phyloP scores from a whole-genome alignment of 371 early-diverging fungal species.

The Mucor ambiguus region DNA sequence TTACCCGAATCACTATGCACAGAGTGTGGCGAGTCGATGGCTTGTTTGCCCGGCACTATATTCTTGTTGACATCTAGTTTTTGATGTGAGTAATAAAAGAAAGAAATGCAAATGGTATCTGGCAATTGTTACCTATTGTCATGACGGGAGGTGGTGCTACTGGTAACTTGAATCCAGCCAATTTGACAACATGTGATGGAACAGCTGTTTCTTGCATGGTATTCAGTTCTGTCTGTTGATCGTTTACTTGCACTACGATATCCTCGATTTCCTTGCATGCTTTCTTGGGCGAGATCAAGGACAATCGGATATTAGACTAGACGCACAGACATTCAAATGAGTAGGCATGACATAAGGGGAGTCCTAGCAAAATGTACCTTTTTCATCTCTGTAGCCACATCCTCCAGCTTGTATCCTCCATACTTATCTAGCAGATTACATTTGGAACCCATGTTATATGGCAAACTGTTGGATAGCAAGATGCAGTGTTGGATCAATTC shows the following conservation, averaged over 20 bases:
- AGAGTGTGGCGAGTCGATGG: slow-evolving; percentile 34
- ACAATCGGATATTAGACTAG: slow-evolving; percentile 49
- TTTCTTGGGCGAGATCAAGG: slow-evolving; percentile 46
- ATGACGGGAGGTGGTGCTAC: slow-evolving; percentile 20
- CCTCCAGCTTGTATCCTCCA: slow-evolving; percentile 45
- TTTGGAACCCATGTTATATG: slow-evolving; percentile 48
- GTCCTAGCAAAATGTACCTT: slow-evolving; percentile 33
- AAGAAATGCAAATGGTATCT: not conserved
- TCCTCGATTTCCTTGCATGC: slow-evolving; percentile 40
- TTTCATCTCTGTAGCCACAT: slow-evolving; percentile 51
- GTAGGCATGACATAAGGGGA: not conserved
- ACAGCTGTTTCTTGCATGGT: slow-evolving; percentile 42
- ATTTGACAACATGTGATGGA: slow-evolving; percentile 48
- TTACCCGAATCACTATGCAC: slow-evolving; percentile 29
- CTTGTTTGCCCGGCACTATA: not conserved
- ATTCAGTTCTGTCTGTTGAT: slow-evolving; percentile 40
- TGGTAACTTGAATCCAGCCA: slow-evolving; percentile 65
- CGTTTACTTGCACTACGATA: slow-evolving; percentile 40
- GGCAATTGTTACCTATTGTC: not conserved
- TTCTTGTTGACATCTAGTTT: slow-evolving; percentile 11
- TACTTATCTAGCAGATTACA: slow-evolving; percentile 56
- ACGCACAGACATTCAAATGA: not conserved
- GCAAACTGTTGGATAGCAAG: slow-evolving; percentile 57
- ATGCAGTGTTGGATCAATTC: slow-evolving; percentile 60
- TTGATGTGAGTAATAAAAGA: too few species aligned